Evolutionary conservation across 768 basidiomycete genomes (phyloP).

Genomic region (Tubosaeta sp.): DNA sequence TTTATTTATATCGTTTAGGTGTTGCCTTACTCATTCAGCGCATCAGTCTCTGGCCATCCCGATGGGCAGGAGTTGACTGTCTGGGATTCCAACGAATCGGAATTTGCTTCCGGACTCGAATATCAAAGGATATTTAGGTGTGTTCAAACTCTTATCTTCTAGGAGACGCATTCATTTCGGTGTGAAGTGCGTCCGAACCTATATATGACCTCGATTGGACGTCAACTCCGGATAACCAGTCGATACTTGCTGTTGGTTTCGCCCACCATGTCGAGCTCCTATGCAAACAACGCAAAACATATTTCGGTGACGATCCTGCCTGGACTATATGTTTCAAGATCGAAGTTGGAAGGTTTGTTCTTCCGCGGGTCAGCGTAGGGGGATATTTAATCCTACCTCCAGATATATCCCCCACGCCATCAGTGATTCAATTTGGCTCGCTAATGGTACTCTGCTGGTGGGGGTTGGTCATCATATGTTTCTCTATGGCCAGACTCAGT

Average conservation of each 20-base stretch:
- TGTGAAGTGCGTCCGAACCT: slow-evolving; percentile 39
- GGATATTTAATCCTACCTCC: slow-evolving; percentile 1
- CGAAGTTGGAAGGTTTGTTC: slow-evolving; percentile 62
- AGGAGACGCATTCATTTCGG: neutral
- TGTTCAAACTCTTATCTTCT: slow-evolving; percentile 8
- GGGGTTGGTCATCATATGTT: slow-evolving; percentile 82
- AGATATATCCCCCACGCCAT: slow-evolving; percentile 79
- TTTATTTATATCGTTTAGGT: neutral
- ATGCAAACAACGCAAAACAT: slow-evolving; percentile 91
- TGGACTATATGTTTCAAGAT: slow-evolving; percentile 73
- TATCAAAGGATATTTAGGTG: slow-evolving; percentile 62
- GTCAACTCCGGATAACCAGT: slow-evolving; percentile 84
- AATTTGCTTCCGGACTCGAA: slow-evolving; percentile 89
- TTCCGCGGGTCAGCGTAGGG: neutral
- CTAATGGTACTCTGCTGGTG: slow-evolving; percentile 75
- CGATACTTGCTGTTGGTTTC: slow-evolving; percentile 89
- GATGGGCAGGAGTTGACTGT: slow-evolving; percentile 82
- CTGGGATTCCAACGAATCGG: slow-evolving; percentile 94
- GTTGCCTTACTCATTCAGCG: slow-evolving; percentile 3
- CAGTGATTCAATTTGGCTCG: slow-evolving; percentile 88
- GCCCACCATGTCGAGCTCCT: slow-evolving; percentile 73
- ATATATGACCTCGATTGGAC: slow-evolving; percentile 92
- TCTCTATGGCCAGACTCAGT: slow-evolving; percentile 57
- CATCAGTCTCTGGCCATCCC: slow-evolving; percentile 52
- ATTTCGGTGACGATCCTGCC: slow-evolving; percentile 77